Evolutionary conservation across 1,139 yeast genomes (phyloP).

Genomic region (Ogataea hybrid): DNA sequence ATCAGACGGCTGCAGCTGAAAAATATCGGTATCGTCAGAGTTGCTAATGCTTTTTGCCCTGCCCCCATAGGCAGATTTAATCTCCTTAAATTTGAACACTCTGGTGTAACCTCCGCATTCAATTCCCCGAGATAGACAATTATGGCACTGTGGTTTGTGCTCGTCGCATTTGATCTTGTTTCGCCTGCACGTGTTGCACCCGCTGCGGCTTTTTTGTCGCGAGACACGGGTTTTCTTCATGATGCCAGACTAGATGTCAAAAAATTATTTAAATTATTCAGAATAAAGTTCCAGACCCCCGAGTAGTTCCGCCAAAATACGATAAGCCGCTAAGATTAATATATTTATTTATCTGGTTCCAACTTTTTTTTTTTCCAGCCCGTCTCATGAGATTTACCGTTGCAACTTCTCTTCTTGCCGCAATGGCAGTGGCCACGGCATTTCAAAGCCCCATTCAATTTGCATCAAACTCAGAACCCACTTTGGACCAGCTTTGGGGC

Average conservation of each 20-base stretch:
- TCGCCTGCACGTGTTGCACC: constrained; percentile 17
- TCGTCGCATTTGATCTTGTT: constrained; percentile 17
- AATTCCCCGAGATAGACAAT: constrained; percentile 9
- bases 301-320: not conserved
- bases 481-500: constrained; percentile 58
- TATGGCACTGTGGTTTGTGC: constrained; percentile 13
- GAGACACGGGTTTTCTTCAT: not conserved
- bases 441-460: not conserved
- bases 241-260: too few relatives aligned
- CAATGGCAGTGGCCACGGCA: not conserved
- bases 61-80: not conserved
- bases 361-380: not conserved
- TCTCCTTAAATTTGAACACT: constrained; percentile 13
- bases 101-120: constrained; percentile 16
- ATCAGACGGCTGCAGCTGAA: not conserved
- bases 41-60: not conserved
- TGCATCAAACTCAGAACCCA: constrained; percentile 24
- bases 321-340: constrained; percentile 1
- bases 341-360: not conserved
- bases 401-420: constrained; percentile 1
- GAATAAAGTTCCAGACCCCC: too few relatives aligned
- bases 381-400: constrained; percentile 2
- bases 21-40: not conserved
- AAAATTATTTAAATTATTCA: too few relatives aligned
- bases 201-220: constrained; percentile 10